Conservation (phyloP, 495 filamentous ascomycete genomes). For the Coniosporium apollinis region DNA sequence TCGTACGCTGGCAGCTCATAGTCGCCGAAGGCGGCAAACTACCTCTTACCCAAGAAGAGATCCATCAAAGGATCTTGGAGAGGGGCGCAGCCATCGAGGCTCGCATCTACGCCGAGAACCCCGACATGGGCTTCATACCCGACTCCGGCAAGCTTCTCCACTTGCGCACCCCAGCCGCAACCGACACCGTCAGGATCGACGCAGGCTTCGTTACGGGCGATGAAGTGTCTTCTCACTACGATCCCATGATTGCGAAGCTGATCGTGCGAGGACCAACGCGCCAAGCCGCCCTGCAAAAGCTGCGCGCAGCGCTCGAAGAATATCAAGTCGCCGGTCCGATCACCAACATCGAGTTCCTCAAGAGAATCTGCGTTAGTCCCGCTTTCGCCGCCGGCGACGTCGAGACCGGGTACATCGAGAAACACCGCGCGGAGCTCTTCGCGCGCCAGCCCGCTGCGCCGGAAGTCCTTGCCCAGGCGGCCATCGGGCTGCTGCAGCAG, state of each 20-base stretch:
- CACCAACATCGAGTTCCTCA: slow-evolving; percentile 95
- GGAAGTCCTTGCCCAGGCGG: slow-evolving; percentile 56
- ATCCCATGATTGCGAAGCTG: slow-evolving; percentile 97
- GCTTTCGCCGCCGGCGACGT: slow-evolving; percentile 78
- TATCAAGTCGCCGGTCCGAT: slow-evolving; percentile 87
- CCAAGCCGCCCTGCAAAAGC: slow-evolving; percentile 65
- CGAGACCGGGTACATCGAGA: slow-evolving; percentile 91
- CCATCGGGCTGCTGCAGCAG: slow-evolving; percentile 46
- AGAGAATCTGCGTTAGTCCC: slow-evolving; percentile 59
- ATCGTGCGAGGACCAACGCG: slow-evolving; percentile 74
- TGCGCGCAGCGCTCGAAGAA: slow-evolving; percentile 63
- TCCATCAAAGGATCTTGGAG: slow-evolving; percentile 57
- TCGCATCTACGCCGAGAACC: slow-evolving; percentile 92
- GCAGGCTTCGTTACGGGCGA: slow-evolving; percentile 84
- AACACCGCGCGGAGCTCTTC: slow-evolving; percentile 50
- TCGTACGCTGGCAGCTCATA: slow-evolving; percentile 92
- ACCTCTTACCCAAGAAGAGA: slow-evolving; percentile 71
- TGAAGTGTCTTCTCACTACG: slow-evolving; percentile 86
- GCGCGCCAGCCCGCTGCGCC: slow-evolving; percentile 5
- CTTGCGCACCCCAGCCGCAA: slow-evolving; percentile 52
- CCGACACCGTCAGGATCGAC: slow-evolving; percentile 69
- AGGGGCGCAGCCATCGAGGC: slow-evolving; percentile 85
- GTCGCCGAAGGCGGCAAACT: slow-evolving; percentile 75
- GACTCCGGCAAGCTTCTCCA: slow-evolving; percentile 83
- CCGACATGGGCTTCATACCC: slow-evolving; percentile 72